Percentiles rank a stretch among this genome's conserved stretches.
Evolutionary conservation across 495 filamentous ascomycete genomes (phyloP).

Genomic region (Xylaria sp.): DNA sequence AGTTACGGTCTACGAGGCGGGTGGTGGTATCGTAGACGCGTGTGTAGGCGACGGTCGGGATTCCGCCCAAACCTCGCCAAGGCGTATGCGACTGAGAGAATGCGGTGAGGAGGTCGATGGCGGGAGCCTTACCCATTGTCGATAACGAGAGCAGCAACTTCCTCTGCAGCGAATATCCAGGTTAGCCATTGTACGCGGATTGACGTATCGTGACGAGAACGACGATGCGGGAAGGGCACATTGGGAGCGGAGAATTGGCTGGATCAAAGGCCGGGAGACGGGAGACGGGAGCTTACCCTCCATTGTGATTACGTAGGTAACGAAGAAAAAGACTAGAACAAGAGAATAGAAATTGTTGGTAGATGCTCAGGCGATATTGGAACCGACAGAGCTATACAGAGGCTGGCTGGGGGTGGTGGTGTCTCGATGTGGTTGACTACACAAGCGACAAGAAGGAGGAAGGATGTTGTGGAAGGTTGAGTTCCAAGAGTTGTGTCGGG

Average conservation of each 20-base stretch:
- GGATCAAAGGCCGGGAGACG: constrained; percentile 27
- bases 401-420: constrained; percentile 31
- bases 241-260: background rate
- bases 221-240: constrained; percentile 22
- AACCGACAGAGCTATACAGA: constrained; percentile 48
- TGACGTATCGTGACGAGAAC: constrained; percentile 20
- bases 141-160: constrained; percentile 99
- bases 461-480: constrained; percentile 58
- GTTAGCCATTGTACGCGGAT: constrained; percentile 58
- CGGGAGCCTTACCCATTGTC: constrained; percentile 95
- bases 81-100: constrained; percentile 37
- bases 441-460: constrained; percentile 50
- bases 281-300: constrained; percentile 50
- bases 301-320: constrained; percentile 58
- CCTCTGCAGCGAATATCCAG: constrained; percentile 70
- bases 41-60: constrained; percentile 9
- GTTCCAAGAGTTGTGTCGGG: constrained; percentile 57
- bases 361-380: constrained; percentile 52
- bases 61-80: constrained; percentile 28
- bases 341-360: constrained; percentile 41
- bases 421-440: constrained; percentile 46
- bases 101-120: constrained; percentile 41
- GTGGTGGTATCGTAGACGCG: constrained; percentile 18
- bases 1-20: constrained; percentile 20
- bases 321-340: constrained; percentile 45